A percentile compares a stretch with the other conserved stretches of the same genome.
Evolutionary conservation across 2,329 filamentous ascomycete species (phyloP).

Genomic region (Alternaria panax): DNA sequence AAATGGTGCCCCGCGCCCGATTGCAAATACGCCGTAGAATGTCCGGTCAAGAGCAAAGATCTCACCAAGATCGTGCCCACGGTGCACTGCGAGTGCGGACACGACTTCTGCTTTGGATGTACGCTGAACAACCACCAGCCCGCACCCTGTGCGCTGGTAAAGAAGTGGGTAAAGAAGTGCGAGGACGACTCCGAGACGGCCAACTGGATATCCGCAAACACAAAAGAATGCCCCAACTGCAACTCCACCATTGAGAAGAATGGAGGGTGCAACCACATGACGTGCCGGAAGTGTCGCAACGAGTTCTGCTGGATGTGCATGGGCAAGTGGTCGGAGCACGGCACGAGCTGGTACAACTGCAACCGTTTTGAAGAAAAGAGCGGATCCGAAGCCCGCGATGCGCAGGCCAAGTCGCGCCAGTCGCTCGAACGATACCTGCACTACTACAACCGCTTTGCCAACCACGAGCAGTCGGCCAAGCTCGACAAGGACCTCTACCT

Average conservation of each 20-base stretch:
- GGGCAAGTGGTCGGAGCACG: slow-evolving; percentile 98
- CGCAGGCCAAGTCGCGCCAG: slow-evolving; percentile 87
- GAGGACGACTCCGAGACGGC: slow-evolving; percentile 98
- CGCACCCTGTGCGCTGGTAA: slow-evolving; percentile 88
- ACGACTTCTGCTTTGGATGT: slow-evolving; percentile 95
- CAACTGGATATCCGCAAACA: slow-evolving; percentile 99
- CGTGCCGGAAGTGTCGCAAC: slow-evolving; percentile 91
- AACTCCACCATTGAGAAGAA: slow-evolving; percentile 99
- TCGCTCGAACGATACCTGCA: slow-evolving; percentile 96
- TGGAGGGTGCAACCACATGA: slow-evolving; percentile 98
- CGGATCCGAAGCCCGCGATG: slow-evolving; percentile 86
- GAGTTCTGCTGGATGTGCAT: slow-evolving; percentile 99
- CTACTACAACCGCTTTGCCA: slow-evolving; percentile 99
- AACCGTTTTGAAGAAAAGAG: slow-evolving; percentile 97
- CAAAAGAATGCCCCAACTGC: slow-evolving; percentile 96
- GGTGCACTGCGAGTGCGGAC: slow-evolving; percentile 82
- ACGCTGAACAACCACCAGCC: slow-evolving; percentile 90
- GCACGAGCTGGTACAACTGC: slow-evolving; percentile 99
- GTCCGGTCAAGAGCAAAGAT: slow-evolving; percentile 85
- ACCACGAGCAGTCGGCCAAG: slow-evolving; percentile 97
- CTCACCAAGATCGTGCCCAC: slow-evolving; percentile 86
- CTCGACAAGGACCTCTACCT: slow-evolving; percentile 94
- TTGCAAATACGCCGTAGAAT: slow-evolving; percentile 92
- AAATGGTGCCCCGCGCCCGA: slow-evolving; percentile 99
- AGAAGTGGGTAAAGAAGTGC: slow-evolving; percentile 97